Evolutionary conservation across 78 protist species (phyloP).

Genomic region (Dictyostelium purpureum): DNA sequence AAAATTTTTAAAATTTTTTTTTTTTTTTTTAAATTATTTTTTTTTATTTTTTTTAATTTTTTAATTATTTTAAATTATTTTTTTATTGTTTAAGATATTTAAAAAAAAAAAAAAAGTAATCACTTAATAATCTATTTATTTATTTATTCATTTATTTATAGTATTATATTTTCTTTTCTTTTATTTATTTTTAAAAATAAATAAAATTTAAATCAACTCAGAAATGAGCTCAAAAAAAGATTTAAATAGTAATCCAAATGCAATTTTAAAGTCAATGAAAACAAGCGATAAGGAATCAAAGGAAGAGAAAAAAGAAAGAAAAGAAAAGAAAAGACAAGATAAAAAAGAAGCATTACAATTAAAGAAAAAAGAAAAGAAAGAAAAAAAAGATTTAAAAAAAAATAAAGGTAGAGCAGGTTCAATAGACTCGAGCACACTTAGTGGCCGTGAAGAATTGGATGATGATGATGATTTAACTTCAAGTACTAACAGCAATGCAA

Average conservation of each 20-base stretch:
- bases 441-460: background rate
- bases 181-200: background rate
- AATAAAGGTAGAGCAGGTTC: slow-evolving; percentile 1
- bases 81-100: background rate
- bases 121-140: background rate
- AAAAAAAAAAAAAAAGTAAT: background rate
- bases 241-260: background rate
- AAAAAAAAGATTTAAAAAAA: slow-evolving; percentile 43
- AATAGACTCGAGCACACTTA: background rate
- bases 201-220: too few species aligned
- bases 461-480: background rate
- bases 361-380: slow-evolving; percentile 20
- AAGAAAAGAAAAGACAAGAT: slow-evolving; percentile 8
- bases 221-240: slow-evolving; percentile 10
- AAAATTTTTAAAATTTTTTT: background rate
- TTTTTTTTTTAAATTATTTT: background rate
- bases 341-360: background rate
- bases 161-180: too few species aligned
- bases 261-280: background rate
- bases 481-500: background rate
- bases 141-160: too few species aligned
- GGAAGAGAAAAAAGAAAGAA: slow-evolving; percentile 30
- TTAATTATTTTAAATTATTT: background rate
- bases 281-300: slow-evolving; percentile 15
- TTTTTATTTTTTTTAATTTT: background rate